These are phyloP conservation scores for Candida berthetii DNA, from an alignment of 805 yeast genomes.

Conservation along the genomic window DNA sequence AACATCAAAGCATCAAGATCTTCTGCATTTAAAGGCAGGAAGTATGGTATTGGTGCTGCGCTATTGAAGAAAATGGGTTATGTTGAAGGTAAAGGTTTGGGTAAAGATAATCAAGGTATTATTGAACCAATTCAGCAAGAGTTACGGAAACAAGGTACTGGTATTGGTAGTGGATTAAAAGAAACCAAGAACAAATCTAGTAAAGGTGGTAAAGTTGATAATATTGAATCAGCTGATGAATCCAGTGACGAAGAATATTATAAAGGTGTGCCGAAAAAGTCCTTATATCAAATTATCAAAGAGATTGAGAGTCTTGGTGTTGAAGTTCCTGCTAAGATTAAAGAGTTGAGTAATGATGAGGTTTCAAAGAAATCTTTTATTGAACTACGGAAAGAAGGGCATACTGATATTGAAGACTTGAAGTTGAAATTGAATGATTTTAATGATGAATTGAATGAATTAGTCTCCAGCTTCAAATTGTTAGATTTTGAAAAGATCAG, in stretches of 20 bases:
- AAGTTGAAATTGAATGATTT: conserved; percentile 9
- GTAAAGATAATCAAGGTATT: conserved; percentile 66
- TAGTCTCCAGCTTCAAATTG: conserved; percentile 3
- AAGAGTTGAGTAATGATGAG: conserved; percentile 16
- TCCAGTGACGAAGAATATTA: conserved; percentile 17
- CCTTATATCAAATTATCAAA: conserved; percentile 15
- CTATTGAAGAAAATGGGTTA: conserved; percentile 85
- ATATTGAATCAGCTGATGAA: conserved; percentile 7
- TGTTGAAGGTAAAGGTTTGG: conserved; percentile 79
- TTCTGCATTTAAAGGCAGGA: conserved; percentile 15
- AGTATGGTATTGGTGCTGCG: conserved; percentile 83
- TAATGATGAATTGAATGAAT: conserved; percentile 9
- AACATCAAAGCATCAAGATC: neutral
- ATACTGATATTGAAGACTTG: conserved; percentile 10
- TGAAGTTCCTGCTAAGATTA: conserved; percentile 11
- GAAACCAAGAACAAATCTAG: conserved; percentile 9
- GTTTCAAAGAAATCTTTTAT: conserved; percentile 29
- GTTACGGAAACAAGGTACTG: conserved; percentile 51
- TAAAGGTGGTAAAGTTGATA: conserved; percentile 1
- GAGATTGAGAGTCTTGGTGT: conserved; percentile 16
- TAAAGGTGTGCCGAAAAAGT: conserved; percentile 19
- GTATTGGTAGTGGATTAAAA: conserved; percentile 52
- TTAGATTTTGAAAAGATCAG: neutral
- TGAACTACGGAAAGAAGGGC: conserved; percentile 29
- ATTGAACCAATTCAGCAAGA: conserved; percentile 72